These are phyloP conservation scores for Oehlia diaphana DNA, from an alignment of 192 early-diverging fungal species.

Conservation along the genomic window DNA sequence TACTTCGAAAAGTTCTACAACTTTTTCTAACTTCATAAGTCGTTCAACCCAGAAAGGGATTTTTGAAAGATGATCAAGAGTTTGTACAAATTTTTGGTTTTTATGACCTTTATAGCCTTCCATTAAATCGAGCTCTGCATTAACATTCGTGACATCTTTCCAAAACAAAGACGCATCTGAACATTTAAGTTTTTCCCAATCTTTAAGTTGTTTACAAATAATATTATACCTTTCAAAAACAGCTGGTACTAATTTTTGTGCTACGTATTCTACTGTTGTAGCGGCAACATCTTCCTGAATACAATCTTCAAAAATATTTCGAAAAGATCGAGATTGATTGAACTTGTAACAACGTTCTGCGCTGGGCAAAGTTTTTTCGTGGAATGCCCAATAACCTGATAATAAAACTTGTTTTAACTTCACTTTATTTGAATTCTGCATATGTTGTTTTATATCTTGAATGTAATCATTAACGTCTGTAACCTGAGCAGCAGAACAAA, in stretches of 20 bases:
- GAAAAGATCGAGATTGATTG: conserved; percentile 1
- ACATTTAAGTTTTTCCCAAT: conserved; percentile 16
- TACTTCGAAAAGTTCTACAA: neutral
- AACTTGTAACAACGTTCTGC: neutral
- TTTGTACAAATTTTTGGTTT: neutral
- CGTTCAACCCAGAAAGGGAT: neutral
- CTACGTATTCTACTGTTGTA: neutral
- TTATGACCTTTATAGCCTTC: neutral
- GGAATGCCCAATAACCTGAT: neutral
- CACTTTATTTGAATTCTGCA: neutral
- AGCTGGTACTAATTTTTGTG: neutral
- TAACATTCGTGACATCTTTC: conserved; percentile 11
- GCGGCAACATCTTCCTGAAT: neutral
- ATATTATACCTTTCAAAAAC: neutral
- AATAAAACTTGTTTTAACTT: neutral
- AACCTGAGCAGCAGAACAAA: neutral
- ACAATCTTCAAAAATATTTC: neutral
- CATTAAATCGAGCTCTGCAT: conserved; percentile 17
- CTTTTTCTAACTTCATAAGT: neutral
- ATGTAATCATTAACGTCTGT: neutral
- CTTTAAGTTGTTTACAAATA: neutral
- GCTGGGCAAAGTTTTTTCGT: neutral
- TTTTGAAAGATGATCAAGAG: neutral
- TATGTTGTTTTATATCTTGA: neutral
- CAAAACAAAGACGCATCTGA: neutral